Base-by-base conservation (phyloP, 257 asterid genomes). In the Nemophila menziesii region DNA sequence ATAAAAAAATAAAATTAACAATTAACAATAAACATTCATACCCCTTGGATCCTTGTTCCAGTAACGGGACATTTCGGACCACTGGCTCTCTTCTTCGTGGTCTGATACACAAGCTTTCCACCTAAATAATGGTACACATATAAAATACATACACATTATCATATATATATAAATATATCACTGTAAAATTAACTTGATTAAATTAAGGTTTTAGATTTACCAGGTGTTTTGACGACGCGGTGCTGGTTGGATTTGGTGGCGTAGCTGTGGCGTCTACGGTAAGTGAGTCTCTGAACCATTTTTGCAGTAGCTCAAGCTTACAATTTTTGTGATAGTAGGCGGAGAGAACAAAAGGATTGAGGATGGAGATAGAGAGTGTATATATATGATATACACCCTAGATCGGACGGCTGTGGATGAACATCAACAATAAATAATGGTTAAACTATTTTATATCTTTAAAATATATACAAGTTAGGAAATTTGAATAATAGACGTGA, bases 301-400 rank as follows among this genome's bases (percentile, higher is more conserved):
- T 40, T 16, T 23, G 23, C 1, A 11, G 41, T 16, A 11, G 24
- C 16, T 34, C 17, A 5, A 16, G 41, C 46, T 37, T 22, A 3
- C 10, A 38, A 0, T 4, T 0, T 21, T 2, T 14, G 20, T 13
- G 14, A 29, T 36, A 23, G 26, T 18, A 19, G 18, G 8, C 8
- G 7, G 20, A 44, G 51, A 48, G 17, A 48, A 23, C 44, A 22
- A 20, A 50, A 45, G 22, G 16, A 0, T 0, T 0, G 0, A 0
- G 1, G 1, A 0, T 13, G 1, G 12, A 21, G 49, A 50, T 24
- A 24, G 33, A 29, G 29, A 41, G 13, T 14, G 11, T 6, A 39
- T 53, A 37, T 57, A 62, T 57, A 47, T 13, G 53, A 34, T 6
- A 5, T 33, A 9, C 27, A 49, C 70, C 74, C 70, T 67, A 57